Base-by-base conservation (phyloP, 768 basidiomycete species). In the Roridomyces roridus region DNA sequence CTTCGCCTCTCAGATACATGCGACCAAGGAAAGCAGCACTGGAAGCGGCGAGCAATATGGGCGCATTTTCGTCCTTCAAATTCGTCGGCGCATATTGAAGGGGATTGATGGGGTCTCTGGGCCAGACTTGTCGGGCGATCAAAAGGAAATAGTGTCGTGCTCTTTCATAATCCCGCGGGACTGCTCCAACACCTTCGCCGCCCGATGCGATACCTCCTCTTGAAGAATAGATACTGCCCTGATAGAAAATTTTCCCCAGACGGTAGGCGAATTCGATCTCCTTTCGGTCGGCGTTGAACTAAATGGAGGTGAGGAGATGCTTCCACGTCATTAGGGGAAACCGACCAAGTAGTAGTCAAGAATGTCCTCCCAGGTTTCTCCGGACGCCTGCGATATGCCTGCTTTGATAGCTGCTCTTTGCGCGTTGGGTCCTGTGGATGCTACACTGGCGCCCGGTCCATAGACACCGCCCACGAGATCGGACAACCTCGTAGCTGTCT, bases 281-380 rank as follows among this genome's bases (percentile, higher is more conserved):
- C 24, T 93, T 94, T 24, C 94, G 86, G 65, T 98, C 94, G 6
- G 96, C 93, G 46, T 98, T 97, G 73, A 96, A 99, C 90, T 96
- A 60, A 43, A 50, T 10, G 57, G 45, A 25, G n/a, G 34, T 55
- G 35, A 55, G 39, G n/a, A 36, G 25, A 46, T 36, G 31, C 15
- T 34, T 3, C 11, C 10, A 10, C 31, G 7, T 34, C 15, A 15
- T 34, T 34, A 3, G 15, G 15, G 31, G 10, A 34, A 34, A 71
- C 81, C 26, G 63, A 94, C 93, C 65, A 91, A 80, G 65, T 96
- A 96, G 69, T 94, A 96, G 70, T 97, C 93, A 26, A 97, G 77
- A 45, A 96, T 84, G 67, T 97, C 92, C 59, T 91, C 87, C 91
- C 94, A 95, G 14, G 92, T 96, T 70, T 97, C 96, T 20, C 96